Conservation (phyloP, 2,329 filamentous ascomycete species). For the Botryotinia calthae region DNA sequence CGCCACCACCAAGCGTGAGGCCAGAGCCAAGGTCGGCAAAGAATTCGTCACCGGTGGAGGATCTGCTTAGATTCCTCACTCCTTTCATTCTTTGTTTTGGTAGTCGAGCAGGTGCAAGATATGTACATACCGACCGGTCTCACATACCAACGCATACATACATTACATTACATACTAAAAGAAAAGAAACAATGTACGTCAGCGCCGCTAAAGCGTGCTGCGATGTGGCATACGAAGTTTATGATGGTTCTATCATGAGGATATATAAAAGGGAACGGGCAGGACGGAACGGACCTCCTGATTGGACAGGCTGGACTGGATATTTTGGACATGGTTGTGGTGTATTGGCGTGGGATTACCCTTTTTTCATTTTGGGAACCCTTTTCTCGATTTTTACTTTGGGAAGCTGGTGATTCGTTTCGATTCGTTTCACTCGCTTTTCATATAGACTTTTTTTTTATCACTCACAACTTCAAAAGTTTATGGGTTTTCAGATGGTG, state of each 20-base stretch:
- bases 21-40: neutral
- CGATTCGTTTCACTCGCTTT: neutral
- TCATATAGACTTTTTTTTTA: neutral
- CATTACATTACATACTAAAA: conserved; percentile 2
- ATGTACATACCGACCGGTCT: neutral
- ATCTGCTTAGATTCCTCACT: neutral
- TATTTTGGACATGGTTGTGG: neutral
- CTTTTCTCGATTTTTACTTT: neutral
- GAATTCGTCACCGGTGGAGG: neutral
- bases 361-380: neutral
- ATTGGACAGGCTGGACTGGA: neutral
- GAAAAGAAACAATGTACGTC: conserved; percentile 5
- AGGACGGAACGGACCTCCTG: neutral
- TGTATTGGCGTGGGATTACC: neutral
- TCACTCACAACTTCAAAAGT: neutral
- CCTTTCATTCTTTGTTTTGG: neutral
- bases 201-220: conserved; percentile 14
- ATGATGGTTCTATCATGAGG: conserved; percentile 1
- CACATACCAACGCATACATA: neutral
- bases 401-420: neutral
- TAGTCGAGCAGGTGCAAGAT: neutral
- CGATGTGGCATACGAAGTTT: conserved; percentile 17
- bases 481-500: neutral
- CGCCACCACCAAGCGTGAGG: conserved; percentile 15
- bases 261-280: conserved; percentile 4